Percentiles rank a stretch among this genome's conserved stretches.
Conservation (phyloP, 257 asterid genomes). For the Nicotiana attenuata region DNA sequence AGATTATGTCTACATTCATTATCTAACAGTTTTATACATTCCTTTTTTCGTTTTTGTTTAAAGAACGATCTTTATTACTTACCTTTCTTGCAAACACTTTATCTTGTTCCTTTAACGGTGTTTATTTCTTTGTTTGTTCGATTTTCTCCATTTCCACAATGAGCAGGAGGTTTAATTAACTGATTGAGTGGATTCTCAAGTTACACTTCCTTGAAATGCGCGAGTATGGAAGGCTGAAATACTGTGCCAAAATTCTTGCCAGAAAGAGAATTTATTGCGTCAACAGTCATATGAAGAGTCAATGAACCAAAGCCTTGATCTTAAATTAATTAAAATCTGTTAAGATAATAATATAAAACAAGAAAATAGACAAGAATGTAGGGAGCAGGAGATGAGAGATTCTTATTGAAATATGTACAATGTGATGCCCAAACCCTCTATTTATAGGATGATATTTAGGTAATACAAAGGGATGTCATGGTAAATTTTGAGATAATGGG, state of each 20-base stretch:
- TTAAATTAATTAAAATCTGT: too few relatives aligned
- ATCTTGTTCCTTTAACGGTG: not conserved
- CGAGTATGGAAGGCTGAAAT: not conserved
- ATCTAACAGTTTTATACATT: not conserved
- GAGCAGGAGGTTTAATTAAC: not conserved
- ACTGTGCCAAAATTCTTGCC: too few relatives aligned
- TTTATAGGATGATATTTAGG: too few relatives aligned
- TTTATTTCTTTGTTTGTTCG: not conserved
- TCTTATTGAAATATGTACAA: too few relatives aligned
- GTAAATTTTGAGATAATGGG: too few relatives aligned
- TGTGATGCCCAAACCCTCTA: too few relatives aligned
- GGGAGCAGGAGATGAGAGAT: too few relatives aligned
- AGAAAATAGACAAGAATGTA: too few relatives aligned
- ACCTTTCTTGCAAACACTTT: not conserved
- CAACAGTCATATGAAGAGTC: not conserved
- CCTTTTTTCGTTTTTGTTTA: not conserved
- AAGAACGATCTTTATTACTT: not conserved
- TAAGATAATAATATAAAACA: too few relatives aligned
- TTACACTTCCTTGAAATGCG: not conserved
- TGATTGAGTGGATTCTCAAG: not conserved
- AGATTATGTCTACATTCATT: too few relatives aligned
- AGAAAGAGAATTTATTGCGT: too few relatives aligned
- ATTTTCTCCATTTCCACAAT: not conserved
- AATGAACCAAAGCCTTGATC: not conserved
- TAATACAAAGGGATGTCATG: too few relatives aligned